phyloP scores from a whole-genome alignment of 1,139 yeast genomes.

The Wickerhamiella pararugosa region DNA sequence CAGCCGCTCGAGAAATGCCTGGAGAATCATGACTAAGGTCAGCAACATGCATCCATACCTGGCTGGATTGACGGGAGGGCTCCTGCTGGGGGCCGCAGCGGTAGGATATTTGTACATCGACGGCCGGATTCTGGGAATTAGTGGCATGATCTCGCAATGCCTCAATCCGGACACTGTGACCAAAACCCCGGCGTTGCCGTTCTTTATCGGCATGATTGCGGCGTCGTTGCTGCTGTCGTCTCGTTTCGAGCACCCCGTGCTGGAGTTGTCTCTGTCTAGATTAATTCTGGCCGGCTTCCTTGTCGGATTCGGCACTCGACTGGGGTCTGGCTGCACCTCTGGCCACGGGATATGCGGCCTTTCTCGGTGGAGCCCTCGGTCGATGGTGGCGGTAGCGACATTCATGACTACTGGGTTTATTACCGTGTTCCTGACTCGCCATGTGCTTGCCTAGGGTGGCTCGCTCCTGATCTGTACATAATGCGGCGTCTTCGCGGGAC shows the following conservation, averaged over 20 bases:
- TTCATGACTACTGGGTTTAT: slow-evolving; percentile 4
- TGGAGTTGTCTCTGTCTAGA: not conserved
- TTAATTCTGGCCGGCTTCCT: not conserved
- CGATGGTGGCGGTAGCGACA: slow-evolving; percentile 3
- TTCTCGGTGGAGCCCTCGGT: slow-evolving; percentile 4
- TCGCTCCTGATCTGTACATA: too few species aligned
- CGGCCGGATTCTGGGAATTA: slow-evolving; percentile 5
- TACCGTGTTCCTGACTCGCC: slow-evolving; percentile 2
- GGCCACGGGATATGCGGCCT: slow-evolving; percentile 7
- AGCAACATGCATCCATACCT: not conserved
- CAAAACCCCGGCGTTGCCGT: slow-evolving; percentile 1
- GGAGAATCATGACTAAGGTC: too few species aligned
- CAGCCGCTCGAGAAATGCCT: too few species aligned
- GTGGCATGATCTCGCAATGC: slow-evolving; percentile 5
- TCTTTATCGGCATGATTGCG: slow-evolving; percentile 1
- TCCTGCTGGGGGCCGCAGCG: slow-evolving; percentile 1
- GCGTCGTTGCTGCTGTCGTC: not conserved
- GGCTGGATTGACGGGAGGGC: slow-evolving; percentile 1
- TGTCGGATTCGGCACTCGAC: slow-evolving; percentile 5
- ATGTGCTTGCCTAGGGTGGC: not conserved
- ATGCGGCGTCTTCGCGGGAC: too few species aligned
- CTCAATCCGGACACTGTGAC: slow-evolving; percentile 2
- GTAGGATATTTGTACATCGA: not conserved
- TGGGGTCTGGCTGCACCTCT: slow-evolving; percentile 6
- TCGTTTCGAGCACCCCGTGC: not conserved